phyloP scores from a whole-genome alignment of 345 rosid species.

The Xanthoceras sorbifolium region DNA sequence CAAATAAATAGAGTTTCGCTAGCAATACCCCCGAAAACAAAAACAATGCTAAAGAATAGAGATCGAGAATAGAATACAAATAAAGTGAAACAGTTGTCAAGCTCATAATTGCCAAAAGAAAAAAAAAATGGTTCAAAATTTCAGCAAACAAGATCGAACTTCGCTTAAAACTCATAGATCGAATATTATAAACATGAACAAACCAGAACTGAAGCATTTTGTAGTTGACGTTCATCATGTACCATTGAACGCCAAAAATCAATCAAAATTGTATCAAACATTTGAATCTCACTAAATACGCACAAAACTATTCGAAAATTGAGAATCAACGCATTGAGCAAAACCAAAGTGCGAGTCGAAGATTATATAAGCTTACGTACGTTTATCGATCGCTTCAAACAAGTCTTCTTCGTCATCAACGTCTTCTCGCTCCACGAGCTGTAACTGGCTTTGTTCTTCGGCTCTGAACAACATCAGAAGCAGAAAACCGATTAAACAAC shows the following conservation, averaged over 20 bases:
- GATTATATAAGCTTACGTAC: conserved; percentile 41
- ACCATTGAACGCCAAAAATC: background rate
- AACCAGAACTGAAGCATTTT: background rate
- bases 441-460: conserved; percentile 66
- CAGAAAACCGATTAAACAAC: background rate
- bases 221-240: background rate
- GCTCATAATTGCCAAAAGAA: background rate
- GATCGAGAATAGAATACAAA: background rate
- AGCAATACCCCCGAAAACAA: no score
- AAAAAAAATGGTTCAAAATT: background rate
- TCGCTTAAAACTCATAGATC: background rate
- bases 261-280: background rate
- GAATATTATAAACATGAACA: background rate
- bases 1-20: background rate
- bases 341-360: conserved; percentile 1
- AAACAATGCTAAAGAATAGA: background rate
- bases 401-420: conserved; percentile 69
- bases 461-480: conserved; percentile 43
- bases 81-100: background rate
- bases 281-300: background rate
- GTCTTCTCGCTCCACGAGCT: conserved; percentile 74
- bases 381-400: conserved; percentile 77
- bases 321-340: background rate
- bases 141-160: background rate
- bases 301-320: background rate